Base-by-base conservation (phyloP, 225 moss, liverwort and hornwort genomes). In the Antitrichia curtipendula region DNA sequence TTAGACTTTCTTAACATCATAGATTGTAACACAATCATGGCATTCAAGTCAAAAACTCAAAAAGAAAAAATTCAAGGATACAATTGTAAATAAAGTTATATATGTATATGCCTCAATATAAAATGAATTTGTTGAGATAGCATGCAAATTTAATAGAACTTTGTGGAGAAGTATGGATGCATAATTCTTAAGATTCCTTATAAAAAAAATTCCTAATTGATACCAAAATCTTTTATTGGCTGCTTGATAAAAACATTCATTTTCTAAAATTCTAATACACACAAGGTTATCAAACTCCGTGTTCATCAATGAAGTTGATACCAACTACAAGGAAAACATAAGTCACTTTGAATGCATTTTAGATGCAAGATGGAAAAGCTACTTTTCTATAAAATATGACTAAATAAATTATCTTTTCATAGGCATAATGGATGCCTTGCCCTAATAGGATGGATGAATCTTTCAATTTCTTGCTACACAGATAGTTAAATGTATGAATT, bases 301-400 rank as follows among this genome's bases (percentile, higher is more conserved):
- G 9, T 45, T 45, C 9, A 17, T 45, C 6, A 0, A n/a, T 72
- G 5, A 29, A 72, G 4, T 72, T 45, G 6, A 43, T 6, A 45
- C 4, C 29, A 45, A 6, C 0, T 45, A 0, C 5, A 45, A 29
- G 8, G 0, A 45, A 1, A 45, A 29, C 0, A 10, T 2, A 45
- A 38, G 15, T 31, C 31, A 61, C 7, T 61, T 29, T 12, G 7
- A 38, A 23, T 68, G 68, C 22, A 68, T 12, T 23, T 36, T 69
- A 7, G 7, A 14, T 69, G 7, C 14, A 69, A 13, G 13, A 12
- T 7, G 2, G 13, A 69, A 40, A 69, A 24, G 23, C 23, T 69
- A 40, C 8, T 24, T 40, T 20, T 13, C 5, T n/a, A n/a, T n/a
- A n/a, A n/a, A n/a, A n/a, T n/a, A n/a, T n/a, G n/a, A n/a, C n/a